phyloP scores from a whole-genome alignment of 352 stramenopile species.

The Phytophthora meadii region DNA sequence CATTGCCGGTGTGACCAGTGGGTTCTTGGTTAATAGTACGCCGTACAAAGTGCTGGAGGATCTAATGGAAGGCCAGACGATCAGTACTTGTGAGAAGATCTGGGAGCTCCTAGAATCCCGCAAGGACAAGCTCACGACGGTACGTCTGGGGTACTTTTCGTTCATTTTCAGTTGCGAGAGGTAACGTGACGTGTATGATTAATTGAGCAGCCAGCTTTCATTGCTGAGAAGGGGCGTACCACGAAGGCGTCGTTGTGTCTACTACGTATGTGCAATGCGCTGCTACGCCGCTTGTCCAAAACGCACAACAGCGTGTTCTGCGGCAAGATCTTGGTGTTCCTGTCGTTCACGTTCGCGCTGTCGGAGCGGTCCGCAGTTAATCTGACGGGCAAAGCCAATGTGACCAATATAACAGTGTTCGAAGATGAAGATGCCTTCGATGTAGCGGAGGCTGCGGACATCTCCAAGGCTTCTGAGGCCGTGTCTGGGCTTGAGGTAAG shows the following conservation, averaged over 20 bases:
- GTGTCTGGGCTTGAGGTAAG: slow-evolving; percentile 41
- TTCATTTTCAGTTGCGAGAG: slow-evolving; percentile 2
- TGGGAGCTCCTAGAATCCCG: slow-evolving; percentile 84
- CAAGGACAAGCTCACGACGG: slow-evolving; percentile 76
- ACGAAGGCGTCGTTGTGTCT: slow-evolving; percentile 87
- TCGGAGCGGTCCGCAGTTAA: slow-evolving; percentile 89
- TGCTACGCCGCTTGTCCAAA: slow-evolving; percentile 86
- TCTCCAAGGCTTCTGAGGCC: slow-evolving; percentile 37
- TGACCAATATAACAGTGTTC: slow-evolving; percentile 80
- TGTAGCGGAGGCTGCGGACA: slow-evolving; percentile 60
- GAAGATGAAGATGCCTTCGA: slow-evolving; percentile 85
- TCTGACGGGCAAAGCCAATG: slow-evolving; percentile 79
- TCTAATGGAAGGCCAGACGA: slow-evolving; percentile 88
- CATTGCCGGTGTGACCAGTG: slow-evolving; percentile 74
- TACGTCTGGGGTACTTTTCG: slow-evolving; percentile 13
- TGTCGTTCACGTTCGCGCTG: slow-evolving; percentile 87
- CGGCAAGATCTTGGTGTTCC: slow-evolving; percentile 86
- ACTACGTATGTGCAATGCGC: slow-evolving; percentile 84
- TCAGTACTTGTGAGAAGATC: slow-evolving; percentile 85
- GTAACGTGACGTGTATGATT: slow-evolving; percentile 8
- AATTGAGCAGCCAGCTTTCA: slow-evolving; percentile 60
- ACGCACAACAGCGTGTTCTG: slow-evolving; percentile 92
- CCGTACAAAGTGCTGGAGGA: slow-evolving; percentile 89
- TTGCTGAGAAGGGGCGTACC: slow-evolving; percentile 64
- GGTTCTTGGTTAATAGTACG: slow-evolving; percentile 71